A percentile compares a stretch with the other conserved stretches of the same genome.
phyloP scores from a whole-genome alignment of 164 flowering plant genomes.

The Vitis rotundifolia region DNA sequence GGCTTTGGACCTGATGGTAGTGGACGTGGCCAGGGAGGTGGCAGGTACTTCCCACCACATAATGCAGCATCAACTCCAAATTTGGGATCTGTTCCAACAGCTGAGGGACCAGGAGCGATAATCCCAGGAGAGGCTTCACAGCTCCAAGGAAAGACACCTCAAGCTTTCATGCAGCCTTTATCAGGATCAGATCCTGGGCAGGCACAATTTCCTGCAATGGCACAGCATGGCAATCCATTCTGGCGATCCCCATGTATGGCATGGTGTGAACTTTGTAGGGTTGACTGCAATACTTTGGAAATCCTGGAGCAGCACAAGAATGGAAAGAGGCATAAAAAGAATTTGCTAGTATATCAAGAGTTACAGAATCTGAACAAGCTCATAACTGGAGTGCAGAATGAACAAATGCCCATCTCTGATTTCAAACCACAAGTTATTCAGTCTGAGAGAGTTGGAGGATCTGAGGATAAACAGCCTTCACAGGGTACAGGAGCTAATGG shows the following conservation, averaged over 20 bases:
- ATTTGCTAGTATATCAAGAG: conserved; percentile 33
- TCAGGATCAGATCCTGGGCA: conserved; percentile 3
- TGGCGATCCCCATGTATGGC: conserved; percentile 29
- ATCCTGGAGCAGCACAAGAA: conserved; percentile 58
- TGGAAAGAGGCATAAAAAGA: conserved; percentile 62
- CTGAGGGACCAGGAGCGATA: conserved; percentile 6
- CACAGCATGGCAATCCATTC: conserved; percentile 17
- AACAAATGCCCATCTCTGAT: conserved; percentile 11
- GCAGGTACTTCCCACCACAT: conserved; percentile 23
- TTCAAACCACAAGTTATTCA: conserved; percentile 21
- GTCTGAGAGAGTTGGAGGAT: conserved; percentile 11
- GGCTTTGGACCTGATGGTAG: conserved; percentile 26
- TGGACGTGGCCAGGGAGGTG: conserved; percentile 37
- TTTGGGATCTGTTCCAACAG: conserved; percentile 7
- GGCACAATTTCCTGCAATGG: conserved; percentile 10
- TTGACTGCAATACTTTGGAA: conserved; percentile 59
- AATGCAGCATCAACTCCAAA: conserved; percentile 13
- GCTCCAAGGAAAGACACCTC: too few relatives aligned
- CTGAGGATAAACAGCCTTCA: conserved; percentile 13
- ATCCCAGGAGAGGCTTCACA: not conserved
- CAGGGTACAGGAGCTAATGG: conserved; percentile 11
- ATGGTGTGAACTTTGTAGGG: conserved; percentile 67
- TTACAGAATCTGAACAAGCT: conserved; percentile 32
- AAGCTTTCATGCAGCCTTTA: too few relatives aligned
- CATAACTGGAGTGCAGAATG: conserved; percentile 17